Conservation (phyloP, 1,284 basidiomycete species). For the Ceratobasidium sp. region DNA sequence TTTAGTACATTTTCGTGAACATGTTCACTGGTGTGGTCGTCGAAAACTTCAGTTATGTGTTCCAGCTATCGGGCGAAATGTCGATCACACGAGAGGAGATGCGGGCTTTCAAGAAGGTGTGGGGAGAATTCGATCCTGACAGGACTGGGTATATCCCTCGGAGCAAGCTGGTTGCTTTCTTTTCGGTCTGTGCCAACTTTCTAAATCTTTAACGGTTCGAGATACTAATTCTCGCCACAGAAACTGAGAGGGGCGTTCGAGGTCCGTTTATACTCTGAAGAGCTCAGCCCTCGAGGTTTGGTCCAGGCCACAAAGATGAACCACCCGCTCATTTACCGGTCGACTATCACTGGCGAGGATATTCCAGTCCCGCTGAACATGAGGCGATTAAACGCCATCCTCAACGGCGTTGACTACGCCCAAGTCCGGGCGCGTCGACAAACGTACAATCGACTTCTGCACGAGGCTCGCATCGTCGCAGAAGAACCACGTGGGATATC, state of each 20-base stretch:
- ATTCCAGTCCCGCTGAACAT: conserved; percentile 61
- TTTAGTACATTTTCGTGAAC: conserved; percentile 91
- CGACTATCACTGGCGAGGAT: conserved; percentile 55
- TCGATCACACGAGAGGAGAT: conserved; percentile 89
- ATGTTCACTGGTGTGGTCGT: conserved; percentile 97
- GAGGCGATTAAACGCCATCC: conserved; percentile 62
- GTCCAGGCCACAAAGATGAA: conserved; percentile 54
- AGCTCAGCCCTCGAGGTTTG: conserved; percentile 63
- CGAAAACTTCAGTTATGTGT: conserved; percentile 96
- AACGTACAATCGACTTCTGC: conserved; percentile 77
- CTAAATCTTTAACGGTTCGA: neutral
- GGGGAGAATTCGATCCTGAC: conserved; percentile 83
- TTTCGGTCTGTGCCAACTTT: conserved; percentile 64
- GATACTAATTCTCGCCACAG: conserved; percentile 53
- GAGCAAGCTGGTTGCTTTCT: conserved; percentile 77
- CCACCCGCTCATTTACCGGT: conserved; percentile 31
- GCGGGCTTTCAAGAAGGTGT: conserved; percentile 91
- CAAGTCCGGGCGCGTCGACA: conserved; percentile 70
- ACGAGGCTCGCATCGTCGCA: conserved; percentile 81
- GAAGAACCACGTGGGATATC: conserved; percentile 80
- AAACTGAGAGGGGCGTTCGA: conserved; percentile 83
- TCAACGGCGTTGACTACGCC: conserved; percentile 69
- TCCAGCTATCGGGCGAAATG: conserved; percentile 79
- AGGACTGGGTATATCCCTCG: conserved; percentile 81
- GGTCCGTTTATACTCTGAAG: conserved; percentile 78